Evolutionary conservation across 768 basidiomycete species (phyloP).

Genomic region (Calvatia gigantea): DNA sequence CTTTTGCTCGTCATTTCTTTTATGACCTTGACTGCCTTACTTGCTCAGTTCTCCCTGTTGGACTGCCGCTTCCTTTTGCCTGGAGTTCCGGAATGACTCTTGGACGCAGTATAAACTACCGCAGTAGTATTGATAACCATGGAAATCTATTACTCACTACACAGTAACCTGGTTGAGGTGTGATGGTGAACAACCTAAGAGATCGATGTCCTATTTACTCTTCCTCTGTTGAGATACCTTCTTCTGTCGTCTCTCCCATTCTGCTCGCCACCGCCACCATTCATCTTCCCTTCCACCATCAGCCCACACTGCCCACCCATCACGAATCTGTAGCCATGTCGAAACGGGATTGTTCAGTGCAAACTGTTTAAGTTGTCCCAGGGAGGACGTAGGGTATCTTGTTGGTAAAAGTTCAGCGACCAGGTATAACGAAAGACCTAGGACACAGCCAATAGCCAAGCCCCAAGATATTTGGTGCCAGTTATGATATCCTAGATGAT

Average conservation of each 20-base stretch:
- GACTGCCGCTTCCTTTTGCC: too few relatives aligned
- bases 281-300: conserved; percentile 77
- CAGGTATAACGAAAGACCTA: conserved; percentile 54
- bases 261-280: conserved; percentile 62
- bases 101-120: too few relatives aligned
- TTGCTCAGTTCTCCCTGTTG: too few relatives aligned
- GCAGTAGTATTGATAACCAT: too few relatives aligned
- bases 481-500: conserved; percentile 72
- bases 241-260: conserved; percentile 45
- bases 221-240: background rate
- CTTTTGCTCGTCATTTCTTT: background rate
- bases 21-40: too few relatives aligned
- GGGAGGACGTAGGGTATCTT: conserved; percentile 45
- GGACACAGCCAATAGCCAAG: conserved; percentile 52
- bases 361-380: conserved; percentile 45
- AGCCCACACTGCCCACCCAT: conserved; percentile 79
- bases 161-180: too few relatives aligned
- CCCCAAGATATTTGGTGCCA: conserved; percentile 76
- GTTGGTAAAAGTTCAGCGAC: conserved; percentile 57
- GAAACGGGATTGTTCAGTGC: conserved; percentile 56
- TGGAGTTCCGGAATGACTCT: too few relatives aligned
- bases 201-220: background rate
- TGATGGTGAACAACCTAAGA: too few relatives aligned
- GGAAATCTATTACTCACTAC: too few relatives aligned
- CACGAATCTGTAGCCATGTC: conserved; percentile 67